Conservation (phyloP, 2,329 filamentous ascomycete genomes). For the Colletotrichum cordylinicola region DNA sequence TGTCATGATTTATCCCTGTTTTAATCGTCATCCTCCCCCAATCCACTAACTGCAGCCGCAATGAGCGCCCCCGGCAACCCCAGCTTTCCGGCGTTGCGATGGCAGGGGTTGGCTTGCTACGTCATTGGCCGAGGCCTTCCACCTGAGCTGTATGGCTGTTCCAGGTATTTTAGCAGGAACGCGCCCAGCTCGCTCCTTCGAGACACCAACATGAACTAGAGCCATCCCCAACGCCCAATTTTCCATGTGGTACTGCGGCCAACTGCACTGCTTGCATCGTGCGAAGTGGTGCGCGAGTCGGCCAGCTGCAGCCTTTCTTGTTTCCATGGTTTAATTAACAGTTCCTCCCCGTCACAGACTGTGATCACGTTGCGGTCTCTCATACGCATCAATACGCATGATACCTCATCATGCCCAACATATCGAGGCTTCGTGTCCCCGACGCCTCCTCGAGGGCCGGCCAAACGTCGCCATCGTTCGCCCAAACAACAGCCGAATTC, state of each 20-base stretch:
- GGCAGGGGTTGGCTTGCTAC: conserved; percentile 20
- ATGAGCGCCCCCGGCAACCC: neutral
- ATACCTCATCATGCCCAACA: neutral
- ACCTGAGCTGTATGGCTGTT: neutral
- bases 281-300: neutral
- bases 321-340: neutral
- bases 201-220: conserved; percentile 1
- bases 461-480: conserved; percentile 40
- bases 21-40: neutral
- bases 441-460: neutral
- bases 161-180: neutral
- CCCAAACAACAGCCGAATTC: conserved; percentile 43
- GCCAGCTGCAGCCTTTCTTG: neutral
- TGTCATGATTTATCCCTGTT: neutral
- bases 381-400: neutral
- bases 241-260: neutral
- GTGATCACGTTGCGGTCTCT: neutral
- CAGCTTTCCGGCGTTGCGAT: conserved; percentile 3
- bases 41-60: conserved; percentile 2
- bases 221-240: neutral
- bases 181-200: neutral
- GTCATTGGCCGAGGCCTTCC: conserved; percentile 9
- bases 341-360: neutral
- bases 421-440: neutral
- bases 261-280: neutral